Base-by-base conservation (phyloP, 768 basidiomycete species). In the Collybiopsis luxurians region DNA sequence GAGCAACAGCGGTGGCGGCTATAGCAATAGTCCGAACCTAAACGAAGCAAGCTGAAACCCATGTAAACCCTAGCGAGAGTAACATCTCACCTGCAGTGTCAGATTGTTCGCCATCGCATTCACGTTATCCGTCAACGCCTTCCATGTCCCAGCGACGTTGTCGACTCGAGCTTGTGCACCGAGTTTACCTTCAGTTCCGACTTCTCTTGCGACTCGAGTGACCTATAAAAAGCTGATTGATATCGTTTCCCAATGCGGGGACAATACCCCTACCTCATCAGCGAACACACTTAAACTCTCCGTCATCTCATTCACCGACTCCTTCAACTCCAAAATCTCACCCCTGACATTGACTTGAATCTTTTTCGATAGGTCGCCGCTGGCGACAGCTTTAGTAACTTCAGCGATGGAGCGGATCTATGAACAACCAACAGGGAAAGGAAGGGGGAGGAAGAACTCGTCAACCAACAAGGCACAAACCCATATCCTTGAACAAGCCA, bases 91-190 rank as follows among this genome's bases (percentile, higher is more conserved):
- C 87, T 95, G 93, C 45, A 90, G 71, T 6, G 95, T 98, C 73
- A 97, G 78, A 65, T 97, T 97, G 39, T 86, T 85, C 40, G 94
- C 94, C 95, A 96, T 96, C 65, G 92, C 84, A 67, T 96, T 97
- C 63, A 97, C 95, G 70, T 92, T 95, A 67, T 95, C 92, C 47
- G 94, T 95, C 74, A 98, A 77, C 67, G 94, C 90, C 77, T 94
- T 94, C 97, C 97, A 98, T 0, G 93, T 96, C 46, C 97, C 97
- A 58, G 92, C 92, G 43, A 99, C 93, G 66, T 94, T 92, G 60
- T 87, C 89, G 36, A 98, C 97, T 53, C 87, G 81, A 1, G 95
- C 97, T 65, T 96, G 95, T 10, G 95, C 96, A 50, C 96, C 97
- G 65, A 98, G 78, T 63, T 87, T 82, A 31, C 96, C 97, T 68